Conservation (phyloP, 305 asterid genomes). For the Fraxinus angustifolia region DNA sequence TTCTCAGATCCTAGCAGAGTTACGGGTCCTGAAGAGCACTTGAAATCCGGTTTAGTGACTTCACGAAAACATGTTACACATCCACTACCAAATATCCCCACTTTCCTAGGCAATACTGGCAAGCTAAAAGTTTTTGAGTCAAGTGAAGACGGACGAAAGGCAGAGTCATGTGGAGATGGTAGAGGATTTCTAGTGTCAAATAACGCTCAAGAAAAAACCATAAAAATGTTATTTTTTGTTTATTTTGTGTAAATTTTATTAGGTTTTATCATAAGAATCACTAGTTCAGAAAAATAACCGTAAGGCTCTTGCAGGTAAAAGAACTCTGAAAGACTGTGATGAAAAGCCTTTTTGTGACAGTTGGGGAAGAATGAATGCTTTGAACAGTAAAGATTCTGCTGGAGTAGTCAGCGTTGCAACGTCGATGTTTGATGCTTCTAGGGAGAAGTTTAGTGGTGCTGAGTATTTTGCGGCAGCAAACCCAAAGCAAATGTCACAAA, state of each 20-base stretch:
- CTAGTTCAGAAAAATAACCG: constrained; percentile 20
- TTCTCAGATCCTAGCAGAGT: constrained; percentile 40
- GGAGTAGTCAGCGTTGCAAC: constrained; percentile 16
- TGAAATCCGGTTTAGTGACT: constrained; percentile 33
- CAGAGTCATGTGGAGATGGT: constrained; percentile 36
- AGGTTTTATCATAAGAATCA: constrained; percentile 17
- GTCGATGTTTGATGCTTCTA: constrained; percentile 26
- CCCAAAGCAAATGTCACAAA: constrained; percentile 37
- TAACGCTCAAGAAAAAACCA: constrained; percentile 4
- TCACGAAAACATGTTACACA: constrained; percentile 30
- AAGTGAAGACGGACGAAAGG: constrained; percentile 26
- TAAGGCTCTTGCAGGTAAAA: constrained; percentile 64
- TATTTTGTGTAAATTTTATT: background rate
- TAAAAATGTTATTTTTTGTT: background rate
- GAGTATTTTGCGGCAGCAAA: constrained; percentile 26
- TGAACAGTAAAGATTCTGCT: constrained; percentile 26
- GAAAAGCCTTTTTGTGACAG: constrained; percentile 35
- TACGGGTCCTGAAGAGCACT: constrained; percentile 42
- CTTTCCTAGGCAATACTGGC: constrained; percentile 26
- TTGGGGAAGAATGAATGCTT: constrained; percentile 29
- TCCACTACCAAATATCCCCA: constrained; percentile 21
- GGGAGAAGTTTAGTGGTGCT: constrained; percentile 28
- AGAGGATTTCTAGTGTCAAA: constrained; percentile 34
- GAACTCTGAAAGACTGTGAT: constrained; percentile 27
- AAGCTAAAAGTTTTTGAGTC: constrained; percentile 26